Conservation (phyloP, 2,329 filamentous ascomycete genomes). For the Capronia epimyces region DNA sequence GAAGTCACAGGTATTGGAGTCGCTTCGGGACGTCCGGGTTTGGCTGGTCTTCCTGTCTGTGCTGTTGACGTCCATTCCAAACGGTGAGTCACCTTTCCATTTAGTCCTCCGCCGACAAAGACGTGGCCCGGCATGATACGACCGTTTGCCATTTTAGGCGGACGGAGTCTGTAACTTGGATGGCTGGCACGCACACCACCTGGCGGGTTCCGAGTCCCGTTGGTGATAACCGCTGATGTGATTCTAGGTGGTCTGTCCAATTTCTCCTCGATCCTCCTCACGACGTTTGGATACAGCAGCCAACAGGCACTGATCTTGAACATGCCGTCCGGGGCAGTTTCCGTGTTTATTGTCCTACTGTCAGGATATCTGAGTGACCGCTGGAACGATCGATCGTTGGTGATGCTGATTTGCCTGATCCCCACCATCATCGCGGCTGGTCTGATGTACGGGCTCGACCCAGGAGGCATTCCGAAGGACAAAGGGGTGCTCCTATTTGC, state of each 20-base stretch:
- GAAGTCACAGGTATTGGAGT: conserved; percentile 42
- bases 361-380: conserved; percentile 39
- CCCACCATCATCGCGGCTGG: conserved; percentile 45
- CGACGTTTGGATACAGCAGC: conserved; percentile 42
- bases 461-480: conserved; percentile 36
- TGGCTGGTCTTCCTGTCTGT: conserved; percentile 38
- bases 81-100: conserved; percentile 5
- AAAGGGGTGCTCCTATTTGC: conserved; percentile 41
- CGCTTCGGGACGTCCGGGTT: conserved; percentile 46
- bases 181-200: too few species aligned
- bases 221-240: conserved; percentile 5
- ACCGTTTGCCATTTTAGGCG: too few species aligned
- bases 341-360: conserved; percentile 40
- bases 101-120: too few species aligned
- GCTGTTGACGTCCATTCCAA: conserved; percentile 19
- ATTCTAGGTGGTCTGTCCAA: conserved; percentile 32
- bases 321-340: conserved; percentile 42
- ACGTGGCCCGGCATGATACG: too few species aligned
- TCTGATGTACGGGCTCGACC: conserved; percentile 28
- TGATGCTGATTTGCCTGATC: conserved; percentile 42
- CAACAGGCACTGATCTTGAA: conserved; percentile 43
- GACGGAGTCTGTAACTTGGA: too few species aligned
- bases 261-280: conserved; percentile 42
- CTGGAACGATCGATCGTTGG: conserved; percentile 39
- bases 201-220: too few species aligned